Conservation (phyloP, 2,329 filamentous ascomycete genomes). For the Fusarium neocosmosporiellum region DNA sequence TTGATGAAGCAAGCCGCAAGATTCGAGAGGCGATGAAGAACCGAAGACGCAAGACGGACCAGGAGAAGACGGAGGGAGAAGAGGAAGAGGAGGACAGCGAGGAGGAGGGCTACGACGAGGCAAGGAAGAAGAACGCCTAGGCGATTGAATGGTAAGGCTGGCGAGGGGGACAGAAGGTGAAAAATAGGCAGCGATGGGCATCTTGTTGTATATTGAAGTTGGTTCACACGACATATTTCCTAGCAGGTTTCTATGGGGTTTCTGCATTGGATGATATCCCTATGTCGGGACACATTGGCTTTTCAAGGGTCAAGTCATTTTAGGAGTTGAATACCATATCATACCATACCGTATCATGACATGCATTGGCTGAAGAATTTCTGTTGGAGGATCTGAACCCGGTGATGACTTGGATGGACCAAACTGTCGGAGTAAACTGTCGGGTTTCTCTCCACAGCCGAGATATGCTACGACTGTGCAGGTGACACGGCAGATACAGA, state of each 20-base stretch:
- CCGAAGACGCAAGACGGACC: constrained; percentile 64
- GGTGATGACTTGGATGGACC: background rate
- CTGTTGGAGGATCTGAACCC: background rate
- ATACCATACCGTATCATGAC: background rate
- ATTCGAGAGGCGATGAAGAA: constrained; percentile 86
- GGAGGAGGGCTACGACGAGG: constrained; percentile 56
- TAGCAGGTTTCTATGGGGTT: background rate
- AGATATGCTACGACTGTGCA: background rate
- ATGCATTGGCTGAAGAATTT: background rate
- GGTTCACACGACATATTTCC: constrained; percentile 4
- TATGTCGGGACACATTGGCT: background rate
- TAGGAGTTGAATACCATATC: background rate
- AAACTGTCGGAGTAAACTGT: background rate
- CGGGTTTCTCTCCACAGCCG: background rate
- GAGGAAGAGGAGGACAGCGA: constrained; percentile 56
- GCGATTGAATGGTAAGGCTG: background rate
- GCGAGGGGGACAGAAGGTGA: background rate
- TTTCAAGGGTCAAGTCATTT: background rate
- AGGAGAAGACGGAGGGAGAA: constrained; percentile 50
- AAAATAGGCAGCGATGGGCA: constrained; percentile 6
- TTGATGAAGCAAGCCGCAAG: constrained; percentile 86
- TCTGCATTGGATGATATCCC: background rate
- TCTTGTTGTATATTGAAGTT: constrained; percentile 29
- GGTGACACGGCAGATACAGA: background rate
- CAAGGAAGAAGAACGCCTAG: constrained; percentile 55